Base-by-base conservation (phyloP, 148 eudicot genomes). In the Linanthus parryae region DNA sequence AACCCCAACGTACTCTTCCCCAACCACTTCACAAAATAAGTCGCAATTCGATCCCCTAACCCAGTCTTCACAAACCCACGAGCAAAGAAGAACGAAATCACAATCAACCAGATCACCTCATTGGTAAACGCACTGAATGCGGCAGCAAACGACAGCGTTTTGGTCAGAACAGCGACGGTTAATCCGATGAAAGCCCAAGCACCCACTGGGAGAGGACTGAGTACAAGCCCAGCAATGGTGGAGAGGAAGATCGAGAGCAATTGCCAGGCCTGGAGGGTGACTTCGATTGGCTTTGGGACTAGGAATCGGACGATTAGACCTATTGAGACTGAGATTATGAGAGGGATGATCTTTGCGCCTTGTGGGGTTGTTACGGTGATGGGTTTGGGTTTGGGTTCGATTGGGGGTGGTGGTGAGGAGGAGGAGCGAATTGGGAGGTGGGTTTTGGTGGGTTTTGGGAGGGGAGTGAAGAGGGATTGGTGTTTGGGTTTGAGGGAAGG, bases 91-190 rank as follows among this genome's bases (percentile, higher is more conserved):
- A 89, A 89, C 16, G 97, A 89, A 39, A 89, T 85, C 19, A 89
- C 97, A 8, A 89, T 89, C 30, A 89, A 59, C 97, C 97, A 89
- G 7, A 89, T 89, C 8, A 89, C 97, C 44, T 89, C 97, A 23
- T 74, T 85, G 1, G 95, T 85, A 57, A 89, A 89, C 0, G 97
- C 97, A 20, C 69, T 46, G 59, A 85, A 89, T 0, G 95, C 97
- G 12, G 83, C 47, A 1, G 88, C 0, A 45, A 89, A 89, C 0
- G 78, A 26, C 3, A 82, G 73, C 7, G 97, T 89, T 13, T 47
- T 47, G 11, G 95, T 73, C 10, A 85, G 11, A n/a, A 89, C 25
- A 0, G 85, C n/a, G n/a, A 83, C 35, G 26, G 97, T 82, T 1
- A 85, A 61, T 2, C 83, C 82, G 28, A 85, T 38, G 30, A 89